Evolutionary conservation across 305 asterid species (phyloP).

Genomic region (Euphrasia arctica): DNA sequence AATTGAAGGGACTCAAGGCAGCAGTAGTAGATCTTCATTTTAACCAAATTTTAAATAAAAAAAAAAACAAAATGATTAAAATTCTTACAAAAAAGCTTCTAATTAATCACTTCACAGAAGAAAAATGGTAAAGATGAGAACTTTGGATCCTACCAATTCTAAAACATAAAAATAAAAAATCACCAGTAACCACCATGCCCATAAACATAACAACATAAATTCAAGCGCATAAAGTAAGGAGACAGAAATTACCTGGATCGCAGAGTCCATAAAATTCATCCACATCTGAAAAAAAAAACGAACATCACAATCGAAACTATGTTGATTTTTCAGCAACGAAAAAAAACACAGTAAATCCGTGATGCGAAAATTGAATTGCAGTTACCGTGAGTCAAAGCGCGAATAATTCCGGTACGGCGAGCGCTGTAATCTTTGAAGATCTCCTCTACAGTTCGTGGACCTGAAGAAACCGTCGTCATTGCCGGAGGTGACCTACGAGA

Average conservation of each 20-base stretch:
- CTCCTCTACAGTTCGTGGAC: conserved; percentile 7
- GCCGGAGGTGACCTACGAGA: not conserved
- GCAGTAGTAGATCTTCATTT: not conserved
- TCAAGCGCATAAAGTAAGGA: not conserved
- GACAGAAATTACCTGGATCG: conserved; percentile 8
- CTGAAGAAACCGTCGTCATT: conserved; percentile 8
- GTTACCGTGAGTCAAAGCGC: conserved; percentile 1
- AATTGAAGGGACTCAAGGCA: not conserved
- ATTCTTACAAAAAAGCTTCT: not conserved
- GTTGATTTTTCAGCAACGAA: not conserved
- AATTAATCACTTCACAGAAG: not conserved
- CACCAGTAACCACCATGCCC: conserved; percentile 28
- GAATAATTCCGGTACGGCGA: conserved; percentile 7
- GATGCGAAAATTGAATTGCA: not conserved
- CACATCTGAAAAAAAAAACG: conserved; percentile 1
- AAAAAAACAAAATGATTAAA: not conserved
- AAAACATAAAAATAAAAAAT: conserved; percentile 1
- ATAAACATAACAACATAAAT: not conserved
- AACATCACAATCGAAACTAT: not conserved
- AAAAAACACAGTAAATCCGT: not conserved
- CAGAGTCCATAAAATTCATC: conserved; percentile 11
- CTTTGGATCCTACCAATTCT: not conserved
- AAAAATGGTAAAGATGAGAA: not conserved
- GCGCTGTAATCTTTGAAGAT: conserved; percentile 11
- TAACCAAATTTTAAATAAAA: not conserved